These are phyloP conservation scores for Amorphotheca resinae DNA, from an alignment of 495 filamentous ascomycete genomes.

Conservation along the genomic window DNA sequence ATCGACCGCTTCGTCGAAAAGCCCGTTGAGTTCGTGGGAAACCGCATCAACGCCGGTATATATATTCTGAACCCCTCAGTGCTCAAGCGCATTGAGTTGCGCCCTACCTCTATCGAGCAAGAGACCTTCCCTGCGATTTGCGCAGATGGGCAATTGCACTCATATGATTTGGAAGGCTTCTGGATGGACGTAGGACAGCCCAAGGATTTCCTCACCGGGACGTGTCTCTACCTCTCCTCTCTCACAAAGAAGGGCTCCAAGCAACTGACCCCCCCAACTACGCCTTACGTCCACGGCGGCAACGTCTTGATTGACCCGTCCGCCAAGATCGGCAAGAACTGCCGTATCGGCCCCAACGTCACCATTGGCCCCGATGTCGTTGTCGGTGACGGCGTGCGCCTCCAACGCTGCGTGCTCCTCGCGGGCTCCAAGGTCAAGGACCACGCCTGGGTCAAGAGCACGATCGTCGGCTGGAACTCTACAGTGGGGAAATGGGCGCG, in stretches of 20 bases:
- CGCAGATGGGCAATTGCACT: conserved; percentile 86
- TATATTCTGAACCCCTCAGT: conserved; percentile 97
- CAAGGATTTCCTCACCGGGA: conserved; percentile 95
- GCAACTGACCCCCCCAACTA: conserved; percentile 59
- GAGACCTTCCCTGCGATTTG: conserved; percentile 97
- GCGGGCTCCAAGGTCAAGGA: conserved; percentile 91
- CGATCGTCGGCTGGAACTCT: conserved; percentile 99
- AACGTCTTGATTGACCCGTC: conserved; percentile 95
- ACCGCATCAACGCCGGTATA: conserved; percentile 98
- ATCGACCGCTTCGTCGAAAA: conserved; percentile 99
- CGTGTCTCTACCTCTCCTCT: conserved; percentile 91
- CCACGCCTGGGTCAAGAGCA: conserved; percentile 98
- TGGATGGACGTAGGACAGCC: conserved; percentile 99
- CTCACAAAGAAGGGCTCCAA: conserved; percentile 88
- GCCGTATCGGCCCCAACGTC: conserved; percentile 95
- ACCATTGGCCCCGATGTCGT: conserved; percentile 93
- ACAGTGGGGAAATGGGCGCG: conserved; percentile 91
- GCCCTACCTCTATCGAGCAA: conserved; percentile 98
- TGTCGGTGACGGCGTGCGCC: conserved; percentile 84
- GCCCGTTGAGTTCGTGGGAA: conserved; percentile 97
- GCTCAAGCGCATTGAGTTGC: conserved; percentile 82
- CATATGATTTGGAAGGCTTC: conserved; percentile 95
- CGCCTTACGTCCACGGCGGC: conserved; percentile 81
- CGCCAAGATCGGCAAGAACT: conserved; percentile 96
- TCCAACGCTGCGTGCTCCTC: conserved; percentile 89